phyloP scores from a whole-genome alignment of 2,329 filamentous ascomycete genomes.

The Emergomyces orientalis region DNA sequence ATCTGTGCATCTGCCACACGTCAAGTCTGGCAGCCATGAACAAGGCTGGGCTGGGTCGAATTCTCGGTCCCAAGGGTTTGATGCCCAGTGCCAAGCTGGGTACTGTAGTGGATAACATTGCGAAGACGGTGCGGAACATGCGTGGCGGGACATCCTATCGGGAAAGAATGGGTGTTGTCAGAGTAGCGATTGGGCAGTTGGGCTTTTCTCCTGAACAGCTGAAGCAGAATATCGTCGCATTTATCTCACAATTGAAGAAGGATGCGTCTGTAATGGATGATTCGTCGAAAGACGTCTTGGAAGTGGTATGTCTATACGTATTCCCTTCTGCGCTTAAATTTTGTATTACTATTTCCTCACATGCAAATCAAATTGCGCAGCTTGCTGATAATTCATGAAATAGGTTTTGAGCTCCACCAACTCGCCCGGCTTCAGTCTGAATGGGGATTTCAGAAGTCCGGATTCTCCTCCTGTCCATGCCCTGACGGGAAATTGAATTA shows the following conservation, averaged over 20 bases:
- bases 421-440: conserved; percentile 77
- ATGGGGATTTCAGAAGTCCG: conserved; percentile 61
- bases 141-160: conserved; percentile 79
- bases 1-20: conserved; percentile 76
- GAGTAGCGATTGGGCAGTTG: conserved; percentile 85
- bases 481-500: conserved; percentile 38
- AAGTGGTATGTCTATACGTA: conserved; percentile 45
- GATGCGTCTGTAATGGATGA: conserved; percentile 61
- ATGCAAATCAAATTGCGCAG: conserved; percentile 28
- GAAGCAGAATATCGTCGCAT: conserved; percentile 69
- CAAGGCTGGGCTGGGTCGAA: conserved; percentile 68
- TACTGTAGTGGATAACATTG: conserved; percentile 77
- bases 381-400: conserved; percentile 50
- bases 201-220: conserved; percentile 81
- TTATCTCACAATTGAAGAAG: conserved; percentile 67
- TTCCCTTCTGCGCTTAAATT: too few species aligned
- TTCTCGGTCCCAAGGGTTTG: conserved; percentile 78
- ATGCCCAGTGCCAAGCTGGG: conserved; percentile 87
- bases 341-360: too few species aligned
- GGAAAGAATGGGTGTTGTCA: conserved; percentile 72
- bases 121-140: conserved; percentile 65
- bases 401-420: conserved; percentile 77
- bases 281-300: conserved; percentile 62
- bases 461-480: conserved; percentile 48
- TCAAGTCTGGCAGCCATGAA: conserved; percentile 68